phyloP scores from a whole-genome alignment of 169 alveolate genomes.

The Eimeria praecox region DNA sequence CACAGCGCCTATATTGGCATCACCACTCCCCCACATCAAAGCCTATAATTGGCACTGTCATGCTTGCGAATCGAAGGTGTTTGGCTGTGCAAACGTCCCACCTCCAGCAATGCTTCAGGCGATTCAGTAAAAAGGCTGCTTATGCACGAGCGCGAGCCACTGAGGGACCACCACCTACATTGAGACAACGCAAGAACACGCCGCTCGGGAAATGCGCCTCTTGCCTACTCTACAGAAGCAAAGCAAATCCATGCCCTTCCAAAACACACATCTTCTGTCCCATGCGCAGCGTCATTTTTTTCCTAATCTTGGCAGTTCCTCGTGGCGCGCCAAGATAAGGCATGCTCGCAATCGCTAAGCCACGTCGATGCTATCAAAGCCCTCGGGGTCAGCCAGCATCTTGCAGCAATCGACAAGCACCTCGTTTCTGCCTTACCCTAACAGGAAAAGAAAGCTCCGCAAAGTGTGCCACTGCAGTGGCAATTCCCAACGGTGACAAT shows the following conservation, averaged over 20 bases:
- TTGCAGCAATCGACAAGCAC: not conserved
- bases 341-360: not conserved
- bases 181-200: not conserved
- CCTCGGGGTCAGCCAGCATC: not conserved
- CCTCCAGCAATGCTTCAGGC: conserved; percentile 21
- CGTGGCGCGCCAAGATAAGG: not conserved
- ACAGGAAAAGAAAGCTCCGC: conserved; percentile 64
- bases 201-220: not conserved
- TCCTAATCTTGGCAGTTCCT: not conserved
- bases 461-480: conserved; percentile 71
- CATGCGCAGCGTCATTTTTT: not conserved
- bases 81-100: not conserved
- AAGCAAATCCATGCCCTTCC: not conserved
- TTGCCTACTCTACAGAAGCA: not conserved
- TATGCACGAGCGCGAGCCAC: conserved; percentile 34
- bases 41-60: conserved; percentile 1
- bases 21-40: not conserved
- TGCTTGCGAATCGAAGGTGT: not conserved
- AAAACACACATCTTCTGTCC: not conserved
- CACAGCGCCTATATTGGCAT: not conserved
- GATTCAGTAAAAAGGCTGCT: conserved; percentile 42
- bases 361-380: not conserved
- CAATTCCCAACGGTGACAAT: conserved; percentile 62
- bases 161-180: conserved; percentile 63
- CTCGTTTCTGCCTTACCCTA: not conserved